Evolutionary conservation across 148 eudicot species (phyloP).

Genomic region (Chenopodium album): DNA sequence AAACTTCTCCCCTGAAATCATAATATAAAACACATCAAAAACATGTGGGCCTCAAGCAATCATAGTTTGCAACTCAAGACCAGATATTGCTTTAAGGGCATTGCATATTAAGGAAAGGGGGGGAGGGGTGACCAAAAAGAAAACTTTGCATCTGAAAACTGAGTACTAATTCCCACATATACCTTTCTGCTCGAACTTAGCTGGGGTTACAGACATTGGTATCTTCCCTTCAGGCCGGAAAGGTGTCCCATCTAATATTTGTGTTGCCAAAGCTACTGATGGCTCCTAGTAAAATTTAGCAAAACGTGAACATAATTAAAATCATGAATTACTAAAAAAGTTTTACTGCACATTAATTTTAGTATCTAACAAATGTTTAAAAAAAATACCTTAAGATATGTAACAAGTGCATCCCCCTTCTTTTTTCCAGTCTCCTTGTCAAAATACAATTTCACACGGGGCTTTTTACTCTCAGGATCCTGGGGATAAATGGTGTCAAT

Average conservation of each 20-base stretch:
- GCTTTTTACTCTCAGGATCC: conserved; percentile 96
- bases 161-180: conserved; percentile 3
- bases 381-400: conserved; percentile 71
- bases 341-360: background rate
- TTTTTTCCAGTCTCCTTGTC: conserved; percentile 88
- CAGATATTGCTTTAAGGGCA: background rate
- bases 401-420: conserved; percentile 96
- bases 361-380: conserved; percentile 3
- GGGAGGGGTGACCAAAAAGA: too few species aligned
- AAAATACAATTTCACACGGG: conserved; percentile 89
- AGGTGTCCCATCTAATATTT: conserved; percentile 85
- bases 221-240: conserved; percentile 75
- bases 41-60: conserved; percentile 4
- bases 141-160: background rate
- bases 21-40: conserved; percentile 5
- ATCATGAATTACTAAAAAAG: background rate
- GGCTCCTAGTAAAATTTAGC: conserved; percentile 63
- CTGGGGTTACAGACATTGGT: conserved; percentile 76
- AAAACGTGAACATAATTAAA: background rate
- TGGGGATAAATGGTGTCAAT: conserved; percentile 21
- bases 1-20: conserved; percentile 79
- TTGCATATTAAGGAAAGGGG: background rate
- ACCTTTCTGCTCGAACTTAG: conserved; percentile 99
- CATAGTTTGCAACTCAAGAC: background rate
- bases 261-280: conserved; percentile 81